Evolutionary conservation across 106 monocot genomes (phyloP).

Genomic region (Platanthera zijinensis): DNA sequence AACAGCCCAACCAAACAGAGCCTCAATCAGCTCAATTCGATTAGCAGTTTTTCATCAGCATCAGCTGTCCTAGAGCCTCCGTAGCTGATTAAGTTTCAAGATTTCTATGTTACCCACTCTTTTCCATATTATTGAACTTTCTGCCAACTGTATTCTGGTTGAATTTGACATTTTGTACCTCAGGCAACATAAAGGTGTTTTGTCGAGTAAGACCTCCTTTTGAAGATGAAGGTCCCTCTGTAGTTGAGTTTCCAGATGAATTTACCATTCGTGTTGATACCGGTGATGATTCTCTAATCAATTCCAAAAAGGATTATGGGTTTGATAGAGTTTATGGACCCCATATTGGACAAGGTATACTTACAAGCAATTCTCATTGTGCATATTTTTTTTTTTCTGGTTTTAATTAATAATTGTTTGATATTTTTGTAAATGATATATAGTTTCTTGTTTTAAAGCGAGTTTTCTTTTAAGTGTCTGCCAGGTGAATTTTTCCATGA

Average conservation of each 20-base stretch:
- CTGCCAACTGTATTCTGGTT: background rate
- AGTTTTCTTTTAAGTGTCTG: slow-evolving; percentile 11
- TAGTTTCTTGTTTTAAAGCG: background rate
- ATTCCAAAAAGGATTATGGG: slow-evolving; percentile 87
- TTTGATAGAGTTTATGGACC: slow-evolving; percentile 98
- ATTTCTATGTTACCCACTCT: background rate
- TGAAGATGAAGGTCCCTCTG: slow-evolving; percentile 85
- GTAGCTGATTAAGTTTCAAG: background rate
- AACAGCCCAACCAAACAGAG: too few relatives aligned
- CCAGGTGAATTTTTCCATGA: slow-evolving; percentile 83
- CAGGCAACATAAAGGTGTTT: slow-evolving; percentile 89
- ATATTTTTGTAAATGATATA: background rate
- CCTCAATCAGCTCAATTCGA: too few relatives aligned
- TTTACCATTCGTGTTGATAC: slow-evolving; percentile 73
- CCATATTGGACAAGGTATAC: slow-evolving; percentile 90
- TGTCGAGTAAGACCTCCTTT: slow-evolving; percentile 89
- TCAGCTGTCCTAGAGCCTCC: too few relatives aligned
- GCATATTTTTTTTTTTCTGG: background rate
- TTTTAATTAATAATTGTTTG: background rate
- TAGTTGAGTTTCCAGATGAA: slow-evolving; percentile 92
- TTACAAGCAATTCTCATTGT: background rate
- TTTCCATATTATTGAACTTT: background rate
- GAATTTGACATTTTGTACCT: slow-evolving; percentile 6
- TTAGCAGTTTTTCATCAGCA: too few relatives aligned
- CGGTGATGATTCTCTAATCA: slow-evolving; percentile 68